Percentiles rank a stretch among this genome's conserved stretches.
Conservation (phyloP, 2,329 filamentous ascomycete species). For the Onygenales sp. region DNA sequence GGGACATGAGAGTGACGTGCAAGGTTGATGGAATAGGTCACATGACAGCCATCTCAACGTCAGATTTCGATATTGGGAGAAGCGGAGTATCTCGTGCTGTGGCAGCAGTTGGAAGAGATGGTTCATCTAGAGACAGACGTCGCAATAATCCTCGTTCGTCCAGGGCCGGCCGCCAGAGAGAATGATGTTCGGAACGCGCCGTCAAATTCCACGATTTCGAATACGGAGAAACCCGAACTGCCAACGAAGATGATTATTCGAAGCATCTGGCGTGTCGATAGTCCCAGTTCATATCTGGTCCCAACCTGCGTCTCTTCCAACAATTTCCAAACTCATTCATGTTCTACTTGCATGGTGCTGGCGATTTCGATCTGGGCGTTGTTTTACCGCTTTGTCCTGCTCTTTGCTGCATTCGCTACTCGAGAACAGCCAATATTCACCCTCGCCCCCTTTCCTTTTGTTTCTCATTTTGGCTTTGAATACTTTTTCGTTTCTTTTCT, state of each 20-base stretch:
- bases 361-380: not conserved
- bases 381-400: not conserved
- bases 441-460: not conserved
- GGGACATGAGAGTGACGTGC: not conserved
- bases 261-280: no score
- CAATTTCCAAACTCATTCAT: not conserved
- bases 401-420: not conserved
- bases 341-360: not conserved
- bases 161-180: no score
- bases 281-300: no score
- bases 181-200: no score
- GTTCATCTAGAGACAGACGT: not conserved
- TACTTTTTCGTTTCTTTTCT: conserved; percentile 4
- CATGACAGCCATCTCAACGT: not conserved
- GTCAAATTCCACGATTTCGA: no score
- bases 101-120: not conserved
- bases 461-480: not conserved
- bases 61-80: not conserved
- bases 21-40: not conserved
- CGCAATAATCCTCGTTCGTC: no score
- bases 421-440: not conserved
- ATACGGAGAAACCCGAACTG: no score
- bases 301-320: no score
- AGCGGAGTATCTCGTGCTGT: not conserved
- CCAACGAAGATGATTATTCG: no score